Base-by-base conservation (phyloP, 208 protist species). In the Leishmania guyanensis region DNA sequence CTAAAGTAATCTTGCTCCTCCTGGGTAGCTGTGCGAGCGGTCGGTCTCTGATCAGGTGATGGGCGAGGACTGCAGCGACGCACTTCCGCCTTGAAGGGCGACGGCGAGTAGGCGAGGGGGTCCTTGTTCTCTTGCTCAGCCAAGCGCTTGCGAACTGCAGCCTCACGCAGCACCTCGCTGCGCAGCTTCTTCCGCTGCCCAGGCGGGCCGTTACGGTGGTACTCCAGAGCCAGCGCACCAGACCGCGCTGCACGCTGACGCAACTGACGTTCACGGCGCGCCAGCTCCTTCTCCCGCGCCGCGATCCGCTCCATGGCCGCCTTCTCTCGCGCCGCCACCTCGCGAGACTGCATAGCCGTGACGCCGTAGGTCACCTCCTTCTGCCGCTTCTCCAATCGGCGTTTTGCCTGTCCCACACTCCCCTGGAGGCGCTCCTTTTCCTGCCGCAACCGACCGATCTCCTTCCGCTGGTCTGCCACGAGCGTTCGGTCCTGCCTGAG, bases 281-380 rank as follows among this genome's bases (percentile, higher is more conserved):
- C 73, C 14, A 92, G 51, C 10, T 65, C 86, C 62, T 86, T 85
- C 78, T 93, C 88, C 36, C 89, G 84, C n/a, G 78, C 75, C 58
- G 90, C 78, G 48, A 93, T 66, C 0, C 85, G 83, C 68, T 87
- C 80, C 73, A 91, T 71, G 2, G 82, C 84, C 2, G 82, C 86
- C 62, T 77, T 79, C 29, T 90, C 77, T 5, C 87, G 88, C 10
- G 79, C 83, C 5, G 83, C 81, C 6, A 79, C 86, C 65, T 92
- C 84, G 16, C 80, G 86, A 4, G 88, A 90, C 77, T 88, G 85
- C 29, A 97, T 84, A 53, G 92, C 90, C 3, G 78, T 75, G 9
- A 85, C 83, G 14, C 91, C 94, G 79, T 97, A 95, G 12, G 56
- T 71, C 48, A 97, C 88, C 51, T 97, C 94, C 68, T 90, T 92